Percentiles rank a stretch among this genome's conserved stretches.
Evolutionary conservation across 306 rosid genomes (phyloP).

Genomic region (Quercus parvula): DNA sequence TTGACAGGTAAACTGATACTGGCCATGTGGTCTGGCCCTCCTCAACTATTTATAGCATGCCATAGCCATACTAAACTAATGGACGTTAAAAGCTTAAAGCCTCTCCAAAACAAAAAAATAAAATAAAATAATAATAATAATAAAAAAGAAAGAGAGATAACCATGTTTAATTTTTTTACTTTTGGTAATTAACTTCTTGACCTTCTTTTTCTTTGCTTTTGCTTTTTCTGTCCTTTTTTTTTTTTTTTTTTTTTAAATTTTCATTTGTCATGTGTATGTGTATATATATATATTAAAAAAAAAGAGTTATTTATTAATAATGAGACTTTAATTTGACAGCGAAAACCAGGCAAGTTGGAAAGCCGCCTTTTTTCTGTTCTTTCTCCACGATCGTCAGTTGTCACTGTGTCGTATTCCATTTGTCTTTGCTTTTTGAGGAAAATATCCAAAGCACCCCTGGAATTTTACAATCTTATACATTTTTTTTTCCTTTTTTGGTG

Average conservation of each 20-base stretch:
- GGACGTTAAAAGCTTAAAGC: slow-evolving; percentile 47
- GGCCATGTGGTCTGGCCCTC: slow-evolving; percentile 20
- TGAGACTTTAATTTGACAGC: background rate
- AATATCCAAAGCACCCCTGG: background rate
- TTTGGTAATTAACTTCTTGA: slow-evolving; percentile 1
- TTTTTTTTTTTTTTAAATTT: background rate
- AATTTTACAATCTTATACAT: background rate
- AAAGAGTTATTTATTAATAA: background rate
- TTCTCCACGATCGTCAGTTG: background rate
- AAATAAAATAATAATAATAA: background rate
- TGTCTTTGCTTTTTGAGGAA: background rate
- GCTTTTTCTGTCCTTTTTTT: background rate
- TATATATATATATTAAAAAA: no score
- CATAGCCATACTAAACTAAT: slow-evolving; percentile 16
- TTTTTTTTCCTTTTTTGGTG: background rate
- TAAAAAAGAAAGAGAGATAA: background rate
- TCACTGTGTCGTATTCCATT: background rate
- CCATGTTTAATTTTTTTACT: background rate
- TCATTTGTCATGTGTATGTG: background rate
- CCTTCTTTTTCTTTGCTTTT: background rate
- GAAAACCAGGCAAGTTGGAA: background rate
- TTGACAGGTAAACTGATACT: slow-evolving; percentile 41
- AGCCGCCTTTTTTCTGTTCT: slow-evolving; percentile 2
- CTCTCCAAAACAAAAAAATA: no score
- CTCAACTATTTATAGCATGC: slow-evolving; percentile 55